Conservation (phyloP, 495 filamentous ascomycete species). For the Penicillium macrosclerotiorum region DNA sequence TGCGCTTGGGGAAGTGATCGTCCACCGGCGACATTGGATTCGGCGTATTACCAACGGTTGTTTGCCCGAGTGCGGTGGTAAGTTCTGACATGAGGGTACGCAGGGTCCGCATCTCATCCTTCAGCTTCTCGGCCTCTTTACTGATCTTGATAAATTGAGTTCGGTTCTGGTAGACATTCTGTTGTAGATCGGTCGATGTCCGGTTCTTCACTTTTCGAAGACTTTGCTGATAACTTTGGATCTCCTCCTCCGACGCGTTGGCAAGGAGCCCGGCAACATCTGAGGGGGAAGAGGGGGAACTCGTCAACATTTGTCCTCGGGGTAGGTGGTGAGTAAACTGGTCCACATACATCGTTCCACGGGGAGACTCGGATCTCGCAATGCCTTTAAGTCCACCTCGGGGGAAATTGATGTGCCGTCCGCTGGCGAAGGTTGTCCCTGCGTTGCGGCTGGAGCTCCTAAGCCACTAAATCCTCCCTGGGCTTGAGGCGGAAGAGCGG, state of each 20-base stretch:
- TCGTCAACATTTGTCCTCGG: neutral
- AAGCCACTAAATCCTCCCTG: slow-evolving; percentile 50
- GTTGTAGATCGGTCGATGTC: slow-evolving; percentile 85
- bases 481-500: slow-evolving; percentile 48
- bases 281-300: slow-evolving; percentile 15
- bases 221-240: slow-evolving; percentile 73
- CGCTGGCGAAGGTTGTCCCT: slow-evolving; percentile 43
- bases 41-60: slow-evolving; percentile 48
- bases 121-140: slow-evolving; percentile 97
- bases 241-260: slow-evolving; percentile 92
- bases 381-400: slow-evolving; percentile 64
- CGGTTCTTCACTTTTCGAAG: slow-evolving; percentile 77
- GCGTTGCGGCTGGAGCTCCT: slow-evolving; percentile 39
- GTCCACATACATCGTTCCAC: slow-evolving; percentile 54
- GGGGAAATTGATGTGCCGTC: slow-evolving; percentile 40
- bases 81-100: slow-evolving; percentile 87
- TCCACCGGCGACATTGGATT: slow-evolving; percentile 48
- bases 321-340: neutral
- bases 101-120: slow-evolving; percentile 90
- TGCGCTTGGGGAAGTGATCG: slow-evolving; percentile 47
- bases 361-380: slow-evolving; percentile 77
- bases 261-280: slow-evolving; percentile 79
- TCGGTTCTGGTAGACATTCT: slow-evolving; percentile 96
- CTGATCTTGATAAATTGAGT: slow-evolving; percentile 99
- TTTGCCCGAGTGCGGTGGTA: slow-evolving; percentile 71